Evolutionary conservation across 306 rosid genomes (phyloP), one percentile per base, ranked within the genome.

Genomic region (Quercus bicolor): DNA sequence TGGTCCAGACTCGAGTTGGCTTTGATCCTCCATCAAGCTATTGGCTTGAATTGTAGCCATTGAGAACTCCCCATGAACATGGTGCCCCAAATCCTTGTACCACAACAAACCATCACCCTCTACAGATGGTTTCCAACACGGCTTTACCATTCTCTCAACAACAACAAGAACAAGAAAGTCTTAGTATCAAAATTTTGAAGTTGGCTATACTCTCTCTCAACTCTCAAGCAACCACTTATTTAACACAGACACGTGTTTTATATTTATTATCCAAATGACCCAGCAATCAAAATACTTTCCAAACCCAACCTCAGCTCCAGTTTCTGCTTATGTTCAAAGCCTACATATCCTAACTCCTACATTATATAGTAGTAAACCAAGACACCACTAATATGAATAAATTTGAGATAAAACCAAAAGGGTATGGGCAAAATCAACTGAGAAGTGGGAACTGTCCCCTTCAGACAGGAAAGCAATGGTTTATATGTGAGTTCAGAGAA

Each of bases 21-120:
- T 87, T 52, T 85, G 86, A 87, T 93, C 98, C 80, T 93, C 98
- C 74, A 93, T 55, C 34, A 82, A 77, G 68, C 83, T 77, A 83
- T 93, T 93, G 52, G 98, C 97, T 75, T 93, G 98, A 70, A 91
- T 79, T 3, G 87, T 95, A 74, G 98, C 97, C 98, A 93, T 91
- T 78, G 98, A 93, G 72, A 87, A 93, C 43, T 80, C 86, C 21
- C 98, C 98, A 86, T 82, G 87, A 76, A 86, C 86, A 88, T 93
- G 98, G 68, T 81, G 83, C 48, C 96, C 98, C 82, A 89, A 83
- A 86, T 93, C 98, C 80, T 90, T 93, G 53, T 88, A 79, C 98
- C 98, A 93, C 77, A 91, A 68, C 80, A 91, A 66, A 37, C 93
- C 94, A 60, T 81, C 97, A 37, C 85, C 90, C 51, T 86, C 88